Evolutionary conservation across 78 protist genomes (phyloP), one percentile per base, ranked within the genome.

Genomic region (Chrysochromulina parva): DNA sequence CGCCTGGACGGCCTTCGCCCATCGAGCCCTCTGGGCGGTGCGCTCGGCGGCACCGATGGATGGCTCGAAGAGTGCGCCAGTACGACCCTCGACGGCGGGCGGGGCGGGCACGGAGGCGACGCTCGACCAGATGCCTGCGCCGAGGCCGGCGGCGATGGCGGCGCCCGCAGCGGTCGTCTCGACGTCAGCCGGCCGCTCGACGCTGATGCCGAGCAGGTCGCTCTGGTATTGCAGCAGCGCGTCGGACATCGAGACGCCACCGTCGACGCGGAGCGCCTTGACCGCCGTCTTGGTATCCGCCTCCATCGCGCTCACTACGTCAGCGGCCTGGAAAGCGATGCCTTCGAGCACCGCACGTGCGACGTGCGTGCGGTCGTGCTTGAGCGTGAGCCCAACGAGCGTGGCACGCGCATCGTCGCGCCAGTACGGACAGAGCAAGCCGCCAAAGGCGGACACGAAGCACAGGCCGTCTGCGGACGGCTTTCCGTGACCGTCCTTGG

Each of bases 151-250:
- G 0, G 90, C 87, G 3, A 92, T 50, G n/a, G 94, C 90, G 0
- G 92, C 76, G 38, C 94, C 94, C 4, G 87, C 2, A 19, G 94
- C 94, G 17, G 94, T 93, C 48, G 65, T 62, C 92, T 93, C 94
- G 13, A 80, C 26, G 55, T 20, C 52, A 1, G 28, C 6, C 0
- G 92, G 92, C 73, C 88, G 76, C 48, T 16, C 55, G 38, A 93
- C 91, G 20, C 7, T 22, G n/a, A 57, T 53, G 54, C 52, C 89
- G 19, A 76, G 66, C 38, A 74, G 28, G 59, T 92, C 94, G 50
- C 92, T 86, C 90, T 91, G 93, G 9, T 24, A 57, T 73, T 86
- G 84, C 55, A 91, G 57, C 54, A 91, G 66, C 71, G 62, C 11
- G 22, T 58, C 58, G 86, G 48, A 50, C 26, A 48, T 48, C 11